These are phyloP conservation scores for Exophiala sp. DNA, from an alignment of 2,329 filamentous ascomycete genomes.

Conservation along the genomic window DNA sequence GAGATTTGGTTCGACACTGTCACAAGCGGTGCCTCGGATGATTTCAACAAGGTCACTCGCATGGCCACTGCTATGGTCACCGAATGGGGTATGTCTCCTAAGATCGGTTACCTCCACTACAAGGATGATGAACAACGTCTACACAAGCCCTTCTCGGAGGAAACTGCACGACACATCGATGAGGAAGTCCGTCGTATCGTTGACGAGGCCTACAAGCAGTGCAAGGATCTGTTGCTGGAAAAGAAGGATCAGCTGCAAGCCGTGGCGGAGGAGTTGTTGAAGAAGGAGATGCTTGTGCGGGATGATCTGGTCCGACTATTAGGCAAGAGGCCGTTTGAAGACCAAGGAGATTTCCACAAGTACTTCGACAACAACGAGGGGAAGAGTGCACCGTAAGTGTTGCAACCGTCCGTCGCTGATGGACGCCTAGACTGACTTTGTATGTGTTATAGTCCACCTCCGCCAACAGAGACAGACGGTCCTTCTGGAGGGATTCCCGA, in stretches of 20 bases:
- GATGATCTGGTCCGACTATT: conserved; percentile 78
- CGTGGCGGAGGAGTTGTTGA: conserved; percentile 85
- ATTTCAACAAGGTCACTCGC: conserved; percentile 96
- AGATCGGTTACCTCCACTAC: conserved; percentile 89
- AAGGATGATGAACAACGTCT: conserved; percentile 74
- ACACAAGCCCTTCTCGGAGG: conserved; percentile 92
- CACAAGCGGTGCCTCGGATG: conserved; percentile 88
- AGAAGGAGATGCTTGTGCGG: conserved; percentile 82
- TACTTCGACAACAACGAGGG: conserved; percentile 64
- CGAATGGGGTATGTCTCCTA: conserved; percentile 97
- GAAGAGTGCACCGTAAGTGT: conserved; percentile 49
- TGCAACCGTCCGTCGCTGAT: neutral
- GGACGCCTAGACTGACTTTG: neutral
- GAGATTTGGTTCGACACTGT: conserved; percentile 96
- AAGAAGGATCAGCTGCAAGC: conserved; percentile 86
- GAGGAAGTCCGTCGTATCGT: conserved; percentile 85
- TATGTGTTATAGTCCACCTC: conserved; percentile 21
- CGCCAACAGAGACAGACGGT: conserved; percentile 24
- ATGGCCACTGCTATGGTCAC: conserved; percentile 98
- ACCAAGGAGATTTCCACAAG: conserved; percentile 84
- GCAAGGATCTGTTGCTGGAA: conserved; percentile 70
- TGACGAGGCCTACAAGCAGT: conserved; percentile 86
- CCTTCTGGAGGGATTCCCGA: conserved; percentile 24
- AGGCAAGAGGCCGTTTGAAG: conserved; percentile 75
- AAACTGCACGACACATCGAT: conserved; percentile 89